Evolutionary conservation across 306 rosid genomes (phyloP).

Genomic region (Hippophae rhamnoides): DNA sequence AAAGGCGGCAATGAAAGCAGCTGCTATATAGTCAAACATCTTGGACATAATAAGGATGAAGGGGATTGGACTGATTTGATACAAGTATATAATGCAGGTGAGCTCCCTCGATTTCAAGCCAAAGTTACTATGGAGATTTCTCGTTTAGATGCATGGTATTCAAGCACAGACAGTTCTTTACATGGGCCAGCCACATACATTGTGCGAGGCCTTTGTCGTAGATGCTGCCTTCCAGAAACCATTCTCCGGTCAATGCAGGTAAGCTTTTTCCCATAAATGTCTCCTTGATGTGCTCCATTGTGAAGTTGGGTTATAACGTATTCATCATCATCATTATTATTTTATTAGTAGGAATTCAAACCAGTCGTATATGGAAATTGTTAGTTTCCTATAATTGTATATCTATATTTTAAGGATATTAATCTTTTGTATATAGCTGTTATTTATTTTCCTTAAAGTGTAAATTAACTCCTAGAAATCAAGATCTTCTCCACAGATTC

Average conservation of each 20-base stretch:
- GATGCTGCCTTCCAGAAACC: slow-evolving; percentile 90
- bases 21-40: background rate
- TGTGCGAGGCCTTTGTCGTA: slow-evolving; percentile 79
- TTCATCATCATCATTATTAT: too few species aligned
- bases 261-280: slow-evolving; percentile 16
- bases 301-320: too few species aligned
- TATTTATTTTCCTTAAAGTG: too few species aligned
- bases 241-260: slow-evolving; percentile 96
- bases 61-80: slow-evolving; percentile 18
- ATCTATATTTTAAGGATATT: too few species aligned
- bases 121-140: slow-evolving; percentile 91
- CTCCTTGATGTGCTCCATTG: background rate
- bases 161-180: slow-evolving; percentile 50
- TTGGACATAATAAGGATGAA: background rate
- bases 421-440: too few species aligned
- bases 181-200: slow-evolving; percentile 63
- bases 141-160: slow-evolving; percentile 86
- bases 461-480: too few species aligned
- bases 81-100: slow-evolving; percentile 44
- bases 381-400: too few species aligned
- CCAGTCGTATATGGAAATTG: too few species aligned
- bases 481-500: too few species aligned
- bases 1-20: background rate
- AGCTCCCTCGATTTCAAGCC: slow-evolving; percentile 86
- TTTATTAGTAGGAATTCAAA: too few species aligned